These are phyloP conservation scores for Stereum hirsutum DNA, from an alignment of 1,284 basidiomycete species.

Conservation along the genomic window DNA sequence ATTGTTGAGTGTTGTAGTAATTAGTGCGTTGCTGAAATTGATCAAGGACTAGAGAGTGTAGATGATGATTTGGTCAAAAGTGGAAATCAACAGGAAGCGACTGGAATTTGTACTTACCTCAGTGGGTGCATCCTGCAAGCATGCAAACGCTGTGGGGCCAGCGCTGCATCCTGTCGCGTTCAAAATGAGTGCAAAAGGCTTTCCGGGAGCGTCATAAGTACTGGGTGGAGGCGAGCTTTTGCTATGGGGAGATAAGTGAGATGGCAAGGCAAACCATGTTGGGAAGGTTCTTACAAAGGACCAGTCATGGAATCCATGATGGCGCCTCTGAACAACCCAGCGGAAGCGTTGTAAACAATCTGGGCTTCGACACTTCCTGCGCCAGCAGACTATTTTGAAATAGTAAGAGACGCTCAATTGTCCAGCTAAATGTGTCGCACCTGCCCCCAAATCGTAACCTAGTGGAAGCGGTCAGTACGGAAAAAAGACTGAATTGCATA, in stretches of 20 bases:
- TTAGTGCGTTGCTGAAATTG: slow-evolving; percentile 38
- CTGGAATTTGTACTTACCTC: slow-evolving; percentile 28
- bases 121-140: slow-evolving; percentile 39
- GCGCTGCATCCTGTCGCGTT: slow-evolving; percentile 35
- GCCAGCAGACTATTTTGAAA: slow-evolving; percentile 38
- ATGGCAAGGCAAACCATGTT: neutral
- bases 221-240: slow-evolving; percentile 44
- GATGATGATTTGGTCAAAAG: too few relatives aligned
- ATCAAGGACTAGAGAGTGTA: slow-evolving; percentile 29
- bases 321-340: slow-evolving; percentile 38
- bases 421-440: slow-evolving; percentile 19
- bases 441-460: slow-evolving; percentile 58
- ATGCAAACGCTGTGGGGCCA: slow-evolving; percentile 30
- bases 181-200: slow-evolving; percentile 41
- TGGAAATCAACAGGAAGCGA: too few relatives aligned
- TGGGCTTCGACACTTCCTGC: slow-evolving; percentile 46
- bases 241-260: slow-evolving; percentile 19
- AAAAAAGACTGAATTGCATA: neutral
- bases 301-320: slow-evolving; percentile 47
- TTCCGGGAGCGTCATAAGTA: slow-evolving; percentile 44
- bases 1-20: slow-evolving; percentile 31
- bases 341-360: slow-evolving; percentile 32
- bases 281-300: slow-evolving; percentile 34
- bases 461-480: neutral
- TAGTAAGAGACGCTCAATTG: neutral